phyloP scores from a whole-genome alignment of 495 filamentous ascomycete genomes.

The Penicillium pulvis region DNA sequence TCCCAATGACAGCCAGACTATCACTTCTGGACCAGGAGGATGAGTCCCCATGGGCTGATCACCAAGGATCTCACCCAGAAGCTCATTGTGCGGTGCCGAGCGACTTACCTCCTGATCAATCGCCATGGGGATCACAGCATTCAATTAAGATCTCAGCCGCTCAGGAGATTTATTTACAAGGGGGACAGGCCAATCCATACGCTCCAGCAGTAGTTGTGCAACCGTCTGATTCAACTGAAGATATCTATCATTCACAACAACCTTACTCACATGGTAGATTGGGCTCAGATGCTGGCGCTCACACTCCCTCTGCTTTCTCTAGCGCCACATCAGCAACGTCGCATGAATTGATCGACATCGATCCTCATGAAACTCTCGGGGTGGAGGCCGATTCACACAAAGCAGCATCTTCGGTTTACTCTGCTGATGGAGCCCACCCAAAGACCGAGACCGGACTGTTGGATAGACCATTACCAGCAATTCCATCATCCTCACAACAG shows the following conservation, averaged over 20 bases:
- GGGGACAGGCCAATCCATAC: conserved; percentile 22
- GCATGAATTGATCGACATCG: conserved; percentile 43
- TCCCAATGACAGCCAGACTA: conserved; percentile 49
- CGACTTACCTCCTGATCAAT: conserved; percentile 7
- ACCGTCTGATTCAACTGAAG: conserved; percentile 5
- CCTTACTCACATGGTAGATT: conserved; percentile 17
- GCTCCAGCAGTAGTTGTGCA: conserved; percentile 19
- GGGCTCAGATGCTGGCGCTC: conserved; percentile 24
- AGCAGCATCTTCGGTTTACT: conserved; percentile 20
- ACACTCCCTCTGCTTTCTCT: conserved; percentile 30
- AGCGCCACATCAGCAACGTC: conserved; percentile 38
- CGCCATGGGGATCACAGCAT: conserved; percentile 27
- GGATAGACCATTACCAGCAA: conserved; percentile 4
- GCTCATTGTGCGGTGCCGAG: background rate
- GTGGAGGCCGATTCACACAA: conserved; percentile 10
- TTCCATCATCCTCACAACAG: background rate
- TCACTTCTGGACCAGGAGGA: conserved; percentile 41
- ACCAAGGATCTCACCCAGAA: conserved; percentile 1
- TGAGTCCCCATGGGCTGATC: conserved; percentile 20
- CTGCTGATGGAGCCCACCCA: conserved; percentile 10
- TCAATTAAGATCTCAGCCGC: conserved; percentile 23
- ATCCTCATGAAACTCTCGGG: conserved; percentile 18
- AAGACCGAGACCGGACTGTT: background rate
- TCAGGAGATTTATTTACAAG: conserved; percentile 23
- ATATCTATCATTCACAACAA: conserved; percentile 9